Evolutionary conservation across 352 stramenopile species (phyloP).

Genomic region (Aphanomyces astaci): DNA sequence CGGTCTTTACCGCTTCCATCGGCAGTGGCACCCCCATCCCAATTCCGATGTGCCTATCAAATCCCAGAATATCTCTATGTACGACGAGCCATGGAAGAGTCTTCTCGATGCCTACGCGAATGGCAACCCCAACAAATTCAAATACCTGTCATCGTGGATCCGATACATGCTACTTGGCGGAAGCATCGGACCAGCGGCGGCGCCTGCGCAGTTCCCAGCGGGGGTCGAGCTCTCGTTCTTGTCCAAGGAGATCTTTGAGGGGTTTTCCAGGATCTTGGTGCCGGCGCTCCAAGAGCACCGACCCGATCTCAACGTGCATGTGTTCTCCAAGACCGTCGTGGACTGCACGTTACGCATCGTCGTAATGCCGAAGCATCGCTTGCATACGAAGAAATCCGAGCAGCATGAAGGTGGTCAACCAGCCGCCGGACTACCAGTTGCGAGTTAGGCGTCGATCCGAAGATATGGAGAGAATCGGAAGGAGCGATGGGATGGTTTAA

Average conservation of each 20-base stretch:
- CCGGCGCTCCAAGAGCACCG: conserved; percentile 8
- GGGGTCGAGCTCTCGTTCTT: conserved; percentile 22
- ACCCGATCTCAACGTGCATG: conserved; percentile 17
- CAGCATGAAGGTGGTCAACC: too few species aligned
- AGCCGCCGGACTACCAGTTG: too few species aligned
- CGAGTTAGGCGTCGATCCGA: too few species aligned
- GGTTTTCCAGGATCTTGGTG: conserved; percentile 16
- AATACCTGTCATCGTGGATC: conserved; percentile 23
- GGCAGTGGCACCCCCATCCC: conserved; percentile 15
- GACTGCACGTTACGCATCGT: conserved; percentile 20
- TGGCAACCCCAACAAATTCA: conserved; percentile 21
- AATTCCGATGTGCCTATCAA: neutral
- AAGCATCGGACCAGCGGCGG: neutral
- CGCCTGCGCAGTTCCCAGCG: conserved; percentile 9
- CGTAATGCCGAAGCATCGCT: conserved; percentile 23
- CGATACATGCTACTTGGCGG: conserved; percentile 20
- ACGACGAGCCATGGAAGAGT: conserved; percentile 16
- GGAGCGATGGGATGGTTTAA: neutral
- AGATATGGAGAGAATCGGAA: too few species aligned
- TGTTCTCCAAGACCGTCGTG: conserved; percentile 19
- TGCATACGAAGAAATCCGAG: neutral
- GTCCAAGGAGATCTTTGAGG: conserved; percentile 19
- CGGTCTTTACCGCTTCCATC: conserved; percentile 5
- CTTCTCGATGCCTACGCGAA: conserved; percentile 19
- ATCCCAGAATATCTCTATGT: neutral